Conservation (phyloP, 805 yeast species). For the Saccharomycopsis sp. region DNA sequence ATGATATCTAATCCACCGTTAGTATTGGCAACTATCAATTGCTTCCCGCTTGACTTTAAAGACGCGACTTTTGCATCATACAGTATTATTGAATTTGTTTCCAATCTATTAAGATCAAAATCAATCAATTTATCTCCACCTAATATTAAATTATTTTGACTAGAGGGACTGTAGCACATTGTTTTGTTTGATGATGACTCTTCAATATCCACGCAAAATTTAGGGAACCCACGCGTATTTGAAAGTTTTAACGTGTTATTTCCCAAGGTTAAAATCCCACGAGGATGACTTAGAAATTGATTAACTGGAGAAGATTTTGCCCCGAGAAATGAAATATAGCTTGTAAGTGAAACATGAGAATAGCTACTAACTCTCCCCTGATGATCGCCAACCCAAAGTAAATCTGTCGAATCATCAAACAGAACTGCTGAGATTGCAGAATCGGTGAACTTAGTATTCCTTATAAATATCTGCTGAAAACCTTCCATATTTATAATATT, state of each 20-base stretch:
- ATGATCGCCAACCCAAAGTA: constrained; percentile 81
- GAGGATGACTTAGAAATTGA: constrained; percentile 44
- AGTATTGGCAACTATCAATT: constrained; percentile 49
- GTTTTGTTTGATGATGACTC: constrained; percentile 26
- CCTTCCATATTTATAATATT: constrained; percentile 8
- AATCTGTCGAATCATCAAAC: constrained; percentile 69
- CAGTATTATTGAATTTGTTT: constrained; percentile 30
- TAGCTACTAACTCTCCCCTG: constrained; percentile 42
- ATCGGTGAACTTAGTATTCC: constrained; percentile 6
- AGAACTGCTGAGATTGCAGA: constrained; percentile 18
- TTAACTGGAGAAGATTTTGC: constrained; percentile 36
- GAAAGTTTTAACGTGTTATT: constrained; percentile 45
- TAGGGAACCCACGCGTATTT: constrained; percentile 48
- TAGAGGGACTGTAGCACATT: constrained; percentile 11
- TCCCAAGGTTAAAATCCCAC: constrained; percentile 54
- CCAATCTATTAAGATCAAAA: constrained; percentile 37
- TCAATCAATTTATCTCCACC: constrained; percentile 28
- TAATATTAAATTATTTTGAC: constrained; percentile 4
- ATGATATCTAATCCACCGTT: constrained; percentile 59
- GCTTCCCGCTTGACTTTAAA: constrained; percentile 45
- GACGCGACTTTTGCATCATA: constrained; percentile 41
- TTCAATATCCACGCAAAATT: constrained; percentile 23
- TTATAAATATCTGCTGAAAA: constrained; percentile 12
- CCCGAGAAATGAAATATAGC: constrained; percentile 58
- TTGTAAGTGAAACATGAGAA: constrained; percentile 23